Base-by-base conservation (phyloP, 441 rosid species). In the Adansonia rubrostipa region DNA sequence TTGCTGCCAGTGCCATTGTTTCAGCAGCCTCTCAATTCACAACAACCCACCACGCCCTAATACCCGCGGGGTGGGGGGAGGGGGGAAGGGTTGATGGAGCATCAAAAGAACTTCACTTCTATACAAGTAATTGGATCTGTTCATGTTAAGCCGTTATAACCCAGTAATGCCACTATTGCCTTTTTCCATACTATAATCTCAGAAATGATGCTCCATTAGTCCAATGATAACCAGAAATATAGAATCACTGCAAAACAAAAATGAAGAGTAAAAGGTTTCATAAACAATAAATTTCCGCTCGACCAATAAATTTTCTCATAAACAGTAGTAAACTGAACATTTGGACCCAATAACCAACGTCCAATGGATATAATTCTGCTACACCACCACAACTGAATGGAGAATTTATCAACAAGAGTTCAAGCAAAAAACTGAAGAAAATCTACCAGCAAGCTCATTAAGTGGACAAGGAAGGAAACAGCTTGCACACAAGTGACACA, bases 401-500 rank as follows among this genome's bases (percentile, higher is more conserved):
- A 8, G 19, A 63, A 11, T 64, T 14, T 45, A 64, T 47, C 33
- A 28, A 1, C 20, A 3, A 20, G 44, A 54, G 40, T 36, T 4
- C 56, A 11, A 10, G 66, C 20, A 47, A 7, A 0, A 13, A 62
- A 13, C n/a, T 3, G 14, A 24, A 62, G 42, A 24, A 10, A 48
- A 54, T n/a, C 2, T 28, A 36, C 65, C 24, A 56, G 36, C 14
- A 22, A 51, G 60, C 19, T 22, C 22, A 65, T 65, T 14, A 65
- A 66, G 51, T 40, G 8, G 20, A 50, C 3, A 22, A 8, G 47
- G 36, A 17, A 10, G 63, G 51, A 47, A 11, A 44, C 44, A 58
- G 15, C 74, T 75, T 67, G 62, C 67, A 79, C 74, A 82, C 76
- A 70, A 36, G 40, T 36, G 40, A 36, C 40, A 36, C 79, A 77